Percentiles rank a stretch among this genome's conserved stretches.
Evolutionary conservation across 495 filamentous ascomycete genomes (phyloP).

Genomic region (Aspergillus saccharolyticus): DNA sequence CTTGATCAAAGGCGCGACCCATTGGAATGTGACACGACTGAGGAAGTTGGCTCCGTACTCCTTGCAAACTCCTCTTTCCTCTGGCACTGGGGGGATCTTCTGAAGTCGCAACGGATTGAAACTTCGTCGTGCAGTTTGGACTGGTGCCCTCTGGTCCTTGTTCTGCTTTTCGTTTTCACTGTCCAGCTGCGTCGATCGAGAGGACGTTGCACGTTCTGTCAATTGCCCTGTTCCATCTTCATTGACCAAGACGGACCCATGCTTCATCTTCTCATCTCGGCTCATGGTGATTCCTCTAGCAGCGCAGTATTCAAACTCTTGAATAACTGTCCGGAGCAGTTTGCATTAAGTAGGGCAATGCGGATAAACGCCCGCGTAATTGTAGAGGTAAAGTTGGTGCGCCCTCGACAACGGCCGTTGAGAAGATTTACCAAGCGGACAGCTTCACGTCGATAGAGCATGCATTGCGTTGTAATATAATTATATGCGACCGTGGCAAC

Average conservation of each 20-base stretch:
- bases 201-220: not conserved
- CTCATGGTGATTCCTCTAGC: not conserved
- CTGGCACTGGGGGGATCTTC: slow-evolving; percentile 48
- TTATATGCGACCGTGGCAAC: not conserved
- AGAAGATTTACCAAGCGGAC: not conserved
- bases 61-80: slow-evolving; percentile 41
- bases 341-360: not conserved
- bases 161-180: not conserved
- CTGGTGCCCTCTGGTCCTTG: not conserved
- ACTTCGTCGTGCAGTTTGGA: not conserved
- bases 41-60: slow-evolving; percentile 52
- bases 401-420: not conserved
- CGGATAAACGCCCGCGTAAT: not conserved
- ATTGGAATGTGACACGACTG: slow-evolving; percentile 54
- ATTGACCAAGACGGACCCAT: not conserved
- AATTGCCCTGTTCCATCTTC: not conserved
- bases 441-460: not conserved
- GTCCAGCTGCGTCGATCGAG: not conserved
- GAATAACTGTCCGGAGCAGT: not conserved
- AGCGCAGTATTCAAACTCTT: not conserved
- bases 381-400: not conserved
- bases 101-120: slow-evolving; percentile 53
- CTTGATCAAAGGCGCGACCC: slow-evolving; percentile 56
- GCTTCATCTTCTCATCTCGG: not conserved
- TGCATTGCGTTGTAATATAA: not conserved